A percentile compares a stretch with the other conserved stretches of the same genome.
Conservation (phyloP, 2,329 filamentous ascomycete species). For the Bipolaris cookei region DNA sequence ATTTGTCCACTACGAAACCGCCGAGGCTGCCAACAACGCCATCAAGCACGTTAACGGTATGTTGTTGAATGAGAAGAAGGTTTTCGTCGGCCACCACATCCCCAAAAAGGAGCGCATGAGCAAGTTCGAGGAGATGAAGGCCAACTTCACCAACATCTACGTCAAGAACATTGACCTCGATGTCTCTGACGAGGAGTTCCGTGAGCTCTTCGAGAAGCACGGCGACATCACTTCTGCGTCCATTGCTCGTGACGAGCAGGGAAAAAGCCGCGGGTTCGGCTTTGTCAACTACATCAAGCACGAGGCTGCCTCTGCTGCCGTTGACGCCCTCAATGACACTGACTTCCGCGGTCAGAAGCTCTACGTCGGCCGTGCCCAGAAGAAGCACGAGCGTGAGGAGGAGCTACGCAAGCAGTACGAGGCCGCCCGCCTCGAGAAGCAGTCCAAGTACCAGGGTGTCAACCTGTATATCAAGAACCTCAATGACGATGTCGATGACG, state of each 20-base stretch:
- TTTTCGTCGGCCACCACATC: slow-evolving; percentile 98
- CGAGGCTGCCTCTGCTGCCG: slow-evolving; percentile 82
- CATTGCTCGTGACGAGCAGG: slow-evolving; percentile 84
- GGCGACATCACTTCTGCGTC: slow-evolving; percentile 96
- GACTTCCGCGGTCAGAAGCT: slow-evolving; percentile 95
- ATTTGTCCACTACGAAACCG: slow-evolving; percentile 99
- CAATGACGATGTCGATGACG: slow-evolving; percentile 94
- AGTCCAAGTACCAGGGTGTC: slow-evolving; percentile 98
- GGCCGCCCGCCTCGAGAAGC: slow-evolving; percentile 95
- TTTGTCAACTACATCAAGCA: slow-evolving; percentile 97
- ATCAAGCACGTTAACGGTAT: slow-evolving; percentile 99
- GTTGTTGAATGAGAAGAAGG: slow-evolving; percentile 99
- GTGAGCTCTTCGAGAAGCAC: slow-evolving; percentile 86
- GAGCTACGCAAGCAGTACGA: slow-evolving; percentile 99
- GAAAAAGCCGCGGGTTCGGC: slow-evolving; percentile 93
- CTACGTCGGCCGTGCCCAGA: slow-evolving; percentile 97
- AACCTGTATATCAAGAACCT: slow-evolving; percentile 99
- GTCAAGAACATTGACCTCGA: slow-evolving; percentile 95
- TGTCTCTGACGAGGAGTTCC: slow-evolving; percentile 92
- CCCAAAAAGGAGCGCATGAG: slow-evolving; percentile 99
- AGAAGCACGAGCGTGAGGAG: slow-evolving; percentile 99
- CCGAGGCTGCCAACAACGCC: slow-evolving; percentile 92
- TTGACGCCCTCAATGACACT: slow-evolving; percentile 88
- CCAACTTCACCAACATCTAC: slow-evolving; percentile 99
- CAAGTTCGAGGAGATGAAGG: slow-evolving; percentile 99